Conservation (phyloP, 2,329 filamentous ascomycete genomes). For the Tolypocladium sp. region DNA sequence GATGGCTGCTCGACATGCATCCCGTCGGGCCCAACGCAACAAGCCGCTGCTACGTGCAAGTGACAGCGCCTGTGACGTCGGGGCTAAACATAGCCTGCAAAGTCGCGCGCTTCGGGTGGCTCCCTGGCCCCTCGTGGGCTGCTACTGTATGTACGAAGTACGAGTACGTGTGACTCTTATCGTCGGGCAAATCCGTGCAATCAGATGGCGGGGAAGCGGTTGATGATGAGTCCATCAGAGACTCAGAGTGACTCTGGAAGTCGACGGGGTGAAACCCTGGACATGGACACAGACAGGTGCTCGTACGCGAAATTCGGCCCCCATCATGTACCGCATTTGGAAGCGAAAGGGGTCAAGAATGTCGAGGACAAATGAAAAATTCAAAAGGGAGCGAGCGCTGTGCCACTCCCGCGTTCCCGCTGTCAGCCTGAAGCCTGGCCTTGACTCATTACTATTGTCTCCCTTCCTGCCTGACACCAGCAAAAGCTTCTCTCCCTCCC, state of each 20-base stretch:
- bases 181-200: not conserved
- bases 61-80: not conserved
- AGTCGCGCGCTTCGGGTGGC: not conserved
- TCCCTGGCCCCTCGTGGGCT: not conserved
- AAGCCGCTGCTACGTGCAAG: not conserved
- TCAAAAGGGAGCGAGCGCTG: not conserved
- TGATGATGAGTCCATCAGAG: not conserved
- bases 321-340: not conserved
- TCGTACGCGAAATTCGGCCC: not conserved
- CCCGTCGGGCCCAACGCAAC: not conserved
- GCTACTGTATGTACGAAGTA: not conserved
- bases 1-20: not conserved
- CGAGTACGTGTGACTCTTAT: not conserved
- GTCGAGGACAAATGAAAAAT: not conserved
- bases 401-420: not conserved
- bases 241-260: not conserved
- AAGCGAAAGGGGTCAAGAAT: not conserved
- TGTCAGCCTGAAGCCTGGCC: not conserved
- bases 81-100: not conserved
- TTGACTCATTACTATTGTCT: not conserved
- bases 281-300: not conserved
- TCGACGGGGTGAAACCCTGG: not conserved
- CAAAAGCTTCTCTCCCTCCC: not conserved
- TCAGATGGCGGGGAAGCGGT: not conserved
- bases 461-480: not conserved